Evolutionary conservation across 257 asterid species (phyloP).

Genomic region (Solanum pinnatisectum): DNA sequence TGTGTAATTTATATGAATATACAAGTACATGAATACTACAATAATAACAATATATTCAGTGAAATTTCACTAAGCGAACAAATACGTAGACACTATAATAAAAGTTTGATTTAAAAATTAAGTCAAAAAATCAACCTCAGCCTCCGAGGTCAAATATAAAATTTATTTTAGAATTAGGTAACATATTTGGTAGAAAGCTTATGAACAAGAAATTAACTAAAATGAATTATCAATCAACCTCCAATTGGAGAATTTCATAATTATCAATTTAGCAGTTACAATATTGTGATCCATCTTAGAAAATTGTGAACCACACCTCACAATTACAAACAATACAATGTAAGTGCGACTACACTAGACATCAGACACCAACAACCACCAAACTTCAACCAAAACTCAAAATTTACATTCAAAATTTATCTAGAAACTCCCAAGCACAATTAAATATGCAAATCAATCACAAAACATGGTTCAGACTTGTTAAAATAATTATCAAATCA

Average conservation of each 20-base stretch:
- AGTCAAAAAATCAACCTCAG: background rate
- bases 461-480: background rate
- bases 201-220: background rate
- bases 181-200: background rate
- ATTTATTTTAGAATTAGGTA: background rate
- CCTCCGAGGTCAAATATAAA: background rate
- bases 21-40: no score
- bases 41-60: no score
- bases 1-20: background rate
- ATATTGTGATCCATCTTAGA: background rate
- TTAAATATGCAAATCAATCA: background rate
- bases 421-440: background rate
- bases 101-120: no score
- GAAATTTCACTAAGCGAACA: background rate
- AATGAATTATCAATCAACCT: background rate
- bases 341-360: background rate
- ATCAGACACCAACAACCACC: background rate
- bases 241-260: background rate
- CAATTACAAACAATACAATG: background rate
- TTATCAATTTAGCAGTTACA: no score
- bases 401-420: no score
- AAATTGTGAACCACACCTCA: background rate
- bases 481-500: background rate
- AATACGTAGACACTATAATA: background rate
- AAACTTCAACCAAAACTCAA: background rate